Evolutionary conservation across 2,329 filamentous ascomycete genomes (phyloP), one percentile per base, ranked within the genome.

Genomic region (Nothomitra cinnamomea): DNA sequence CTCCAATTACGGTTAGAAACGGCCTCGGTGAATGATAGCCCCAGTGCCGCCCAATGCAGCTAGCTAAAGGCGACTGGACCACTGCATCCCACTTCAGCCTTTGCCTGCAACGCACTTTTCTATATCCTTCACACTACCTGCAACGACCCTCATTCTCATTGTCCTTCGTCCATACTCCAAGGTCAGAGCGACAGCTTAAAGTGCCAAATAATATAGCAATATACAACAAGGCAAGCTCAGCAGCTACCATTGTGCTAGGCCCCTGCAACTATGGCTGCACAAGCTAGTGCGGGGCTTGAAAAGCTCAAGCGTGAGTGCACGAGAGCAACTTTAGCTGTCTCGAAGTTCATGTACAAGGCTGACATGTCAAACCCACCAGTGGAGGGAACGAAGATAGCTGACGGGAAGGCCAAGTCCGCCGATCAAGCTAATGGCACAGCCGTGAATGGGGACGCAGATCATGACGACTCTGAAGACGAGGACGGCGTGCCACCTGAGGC

Each of bases 391-490:
- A 63, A 68, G 54, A 64, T 61, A 55, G 63, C 61, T 57, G 64
- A 64, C 56, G 65, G 65, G 50, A 63, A 48, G n/a, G 41, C 24
- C 45, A 49, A 35, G 45, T 24, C 64, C 52, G 60, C 63, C 52
- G 60, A 64, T 49, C 57, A 61, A 54, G 60, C 65, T 53, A 57
- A 62, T 54, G 61, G 61, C 51, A 63, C 60, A 53, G 60, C 63
- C 52, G 69, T 67, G 56, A 64, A 70, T 56, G 70, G 65, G 56
- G 71, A 75, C 56, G 69, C 66, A 55, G 74, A 76, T 58, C 72
- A 74, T 58, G 71, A 71, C 53, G 73, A 76, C 56, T 76, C 74
- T 21, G 75, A 78, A 51, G 74, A 78, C 54, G 71, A 72, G 42
- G 73, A 71, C 51, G 66, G 66, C 21, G 63, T 62, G 60, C 67